These are phyloP conservation scores for Hordeum marinum DNA, from an alignment of 176 grass and related monocot genomes.

Conservation along the genomic window DNA sequence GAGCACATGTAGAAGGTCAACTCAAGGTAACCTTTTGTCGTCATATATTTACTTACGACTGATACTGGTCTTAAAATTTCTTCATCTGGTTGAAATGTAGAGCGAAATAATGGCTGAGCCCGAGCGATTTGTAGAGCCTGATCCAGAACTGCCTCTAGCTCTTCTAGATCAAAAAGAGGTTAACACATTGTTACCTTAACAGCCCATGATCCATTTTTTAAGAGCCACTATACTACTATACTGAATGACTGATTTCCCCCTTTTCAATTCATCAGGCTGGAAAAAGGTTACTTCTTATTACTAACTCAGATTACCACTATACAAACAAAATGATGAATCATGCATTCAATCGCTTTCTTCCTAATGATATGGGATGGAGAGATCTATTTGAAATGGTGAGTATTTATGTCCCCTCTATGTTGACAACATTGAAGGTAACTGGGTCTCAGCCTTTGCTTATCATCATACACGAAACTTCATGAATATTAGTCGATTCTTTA, in stretches of 20 bases:
- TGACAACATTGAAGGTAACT: not conserved
- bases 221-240: not conserved
- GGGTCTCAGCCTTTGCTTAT: not conserved
- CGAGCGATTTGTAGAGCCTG: constrained; percentile 96
- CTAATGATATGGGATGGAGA: constrained; percentile 94
- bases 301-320: constrained; percentile 96
- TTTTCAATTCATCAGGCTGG: constrained; percentile 66
- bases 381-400: constrained; percentile 97
- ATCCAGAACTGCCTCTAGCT: constrained; percentile 93
- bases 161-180: constrained; percentile 99
- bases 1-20: constrained; percentile 99
- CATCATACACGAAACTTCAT: constrained; percentile 10
- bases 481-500: constrained; percentile 12
- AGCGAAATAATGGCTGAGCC: constrained; percentile 96
- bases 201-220: not conserved
- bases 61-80: constrained; percentile 31
- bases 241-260: not conserved
- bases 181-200: constrained; percentile 10
- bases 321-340: constrained; percentile 99
- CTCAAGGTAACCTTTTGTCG: constrained; percentile 68
- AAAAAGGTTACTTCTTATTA: constrained; percentile 88
- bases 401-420: constrained; percentile 7
- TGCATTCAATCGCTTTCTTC: constrained; percentile 95
- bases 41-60: constrained; percentile 13
- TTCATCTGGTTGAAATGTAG: constrained; percentile 54